These are phyloP conservation scores for Xylaria bambusicola DNA, from an alignment of 495 filamentous ascomycete genomes.

Conservation along the genomic window DNA sequence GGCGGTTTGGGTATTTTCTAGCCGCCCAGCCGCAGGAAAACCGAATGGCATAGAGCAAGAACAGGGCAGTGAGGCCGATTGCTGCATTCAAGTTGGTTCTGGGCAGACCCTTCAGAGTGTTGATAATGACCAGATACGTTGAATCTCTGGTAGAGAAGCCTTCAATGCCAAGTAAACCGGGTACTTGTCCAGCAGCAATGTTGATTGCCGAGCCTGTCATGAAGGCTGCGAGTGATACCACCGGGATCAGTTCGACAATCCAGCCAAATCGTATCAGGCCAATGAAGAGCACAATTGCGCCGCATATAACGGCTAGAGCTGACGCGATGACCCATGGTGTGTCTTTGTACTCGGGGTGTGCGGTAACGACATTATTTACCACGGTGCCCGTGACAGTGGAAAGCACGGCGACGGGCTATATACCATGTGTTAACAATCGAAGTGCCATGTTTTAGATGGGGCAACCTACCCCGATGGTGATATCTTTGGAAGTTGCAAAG, in stretches of 20 bases:
- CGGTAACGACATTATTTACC: conserved; percentile 58
- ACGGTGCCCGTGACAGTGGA: conserved; percentile 86
- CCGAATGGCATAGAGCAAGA: conserved; percentile 82
- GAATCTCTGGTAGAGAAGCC: conserved; percentile 74
- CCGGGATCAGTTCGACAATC: conserved; percentile 94
- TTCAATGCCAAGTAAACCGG: conserved; percentile 79
- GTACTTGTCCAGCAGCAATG: conserved; percentile 87
- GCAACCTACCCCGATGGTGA: conserved; percentile 94
- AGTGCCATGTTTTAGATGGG: background rate
- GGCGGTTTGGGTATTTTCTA: conserved; percentile 65
- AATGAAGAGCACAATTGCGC: conserved; percentile 78
- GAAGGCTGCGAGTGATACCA: conserved; percentile 90
- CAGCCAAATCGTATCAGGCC: conserved; percentile 81
- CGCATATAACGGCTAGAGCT: conserved; percentile 76
- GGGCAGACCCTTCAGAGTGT: conserved; percentile 77
- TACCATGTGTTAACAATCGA: conserved; percentile 79
- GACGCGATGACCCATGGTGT: conserved; percentile 65
- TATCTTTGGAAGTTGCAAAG: conserved; percentile 98
- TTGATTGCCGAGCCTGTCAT: conserved; percentile 97
- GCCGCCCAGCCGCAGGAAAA: conserved; percentile 65
- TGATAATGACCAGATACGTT: conserved; percentile 84
- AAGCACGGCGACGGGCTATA: conserved; percentile 90
- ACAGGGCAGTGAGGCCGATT: conserved; percentile 82
- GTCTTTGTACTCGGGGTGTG: conserved; percentile 55
- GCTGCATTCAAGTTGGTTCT: conserved; percentile 75